A percentile compares a stretch with the other conserved stretches of the same genome.
Conservation (phyloP, 495 filamentous ascomycete species). For the Barbatosphaeria neglecta region DNA sequence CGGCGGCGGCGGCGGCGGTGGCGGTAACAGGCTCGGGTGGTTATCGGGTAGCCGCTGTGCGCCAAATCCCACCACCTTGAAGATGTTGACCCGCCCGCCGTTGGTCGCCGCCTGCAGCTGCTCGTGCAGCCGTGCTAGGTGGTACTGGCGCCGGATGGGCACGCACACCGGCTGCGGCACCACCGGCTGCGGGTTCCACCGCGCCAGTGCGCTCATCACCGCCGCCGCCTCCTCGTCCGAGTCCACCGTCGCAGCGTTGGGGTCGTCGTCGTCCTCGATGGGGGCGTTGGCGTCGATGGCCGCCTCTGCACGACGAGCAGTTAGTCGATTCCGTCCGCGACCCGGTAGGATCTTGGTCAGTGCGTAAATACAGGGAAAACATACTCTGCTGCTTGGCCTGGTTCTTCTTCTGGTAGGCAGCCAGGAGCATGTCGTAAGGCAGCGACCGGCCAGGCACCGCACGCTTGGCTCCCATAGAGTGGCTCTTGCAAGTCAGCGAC, state of each 20-base stretch:
- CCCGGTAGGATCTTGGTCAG: too few species aligned
- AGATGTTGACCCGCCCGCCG: slow-evolving; percentile 44
- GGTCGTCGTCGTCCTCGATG: slow-evolving; percentile 74
- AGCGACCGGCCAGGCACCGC: slow-evolving; percentile 79
- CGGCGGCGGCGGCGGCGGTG: too few species aligned
- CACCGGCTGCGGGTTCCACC: slow-evolving; percentile 63
- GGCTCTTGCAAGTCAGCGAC: slow-evolving; percentile 90
- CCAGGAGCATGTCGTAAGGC: slow-evolving; percentile 88
- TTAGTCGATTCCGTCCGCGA: background rate
- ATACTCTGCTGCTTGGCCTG: slow-evolving; percentile 85
- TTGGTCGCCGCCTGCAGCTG: slow-evolving; percentile 69
- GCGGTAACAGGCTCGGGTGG: slow-evolving; percentile 22
- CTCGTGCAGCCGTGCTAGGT: slow-evolving; percentile 76
- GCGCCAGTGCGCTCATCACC: slow-evolving; percentile 73
- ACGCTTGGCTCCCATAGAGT: slow-evolving; percentile 92
- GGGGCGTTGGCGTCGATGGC: slow-evolving; percentile 89
- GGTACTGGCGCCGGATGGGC: slow-evolving; percentile 61
- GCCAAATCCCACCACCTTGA: slow-evolving; percentile 34
- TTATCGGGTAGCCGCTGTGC: slow-evolving; percentile 35
- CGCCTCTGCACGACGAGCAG: slow-evolving; percentile 47
- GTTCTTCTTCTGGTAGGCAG: slow-evolving; percentile 97
- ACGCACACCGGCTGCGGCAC: slow-evolving; percentile 51
- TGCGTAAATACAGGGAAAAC: too few species aligned
- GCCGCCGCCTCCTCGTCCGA: slow-evolving; percentile 84
- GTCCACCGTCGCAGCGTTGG: slow-evolving; percentile 63